These are phyloP conservation scores for Schoenoplectus triqueter DNA, from an alignment of 202 grass and related monocot species.

Conservation along the genomic window DNA sequence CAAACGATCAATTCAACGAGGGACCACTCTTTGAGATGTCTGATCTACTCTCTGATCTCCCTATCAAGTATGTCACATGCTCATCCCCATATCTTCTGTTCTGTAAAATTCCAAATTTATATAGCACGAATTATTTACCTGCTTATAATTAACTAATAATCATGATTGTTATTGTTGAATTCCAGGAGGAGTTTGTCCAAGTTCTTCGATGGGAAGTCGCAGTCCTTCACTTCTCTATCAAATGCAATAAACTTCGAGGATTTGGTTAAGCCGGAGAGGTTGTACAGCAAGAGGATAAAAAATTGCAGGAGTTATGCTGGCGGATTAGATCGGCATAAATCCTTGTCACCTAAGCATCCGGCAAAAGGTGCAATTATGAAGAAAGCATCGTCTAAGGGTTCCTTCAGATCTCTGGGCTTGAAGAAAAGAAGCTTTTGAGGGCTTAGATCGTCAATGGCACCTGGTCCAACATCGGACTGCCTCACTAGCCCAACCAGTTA, in stretches of 20 bases:
- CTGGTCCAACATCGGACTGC: slow-evolving; percentile 17
- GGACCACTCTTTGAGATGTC: slow-evolving; percentile 69
- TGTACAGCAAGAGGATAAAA: slow-evolving; percentile 52
- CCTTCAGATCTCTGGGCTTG: slow-evolving; percentile 25
- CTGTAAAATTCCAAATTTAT: not conserved
- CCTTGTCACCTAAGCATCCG: slow-evolving; percentile 41
- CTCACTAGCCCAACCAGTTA: slow-evolving; percentile 51
- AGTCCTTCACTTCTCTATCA: slow-evolving; percentile 72
- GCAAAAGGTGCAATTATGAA: slow-evolving; percentile 33
- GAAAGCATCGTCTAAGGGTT: not conserved
- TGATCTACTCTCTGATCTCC: slow-evolving; percentile 74
- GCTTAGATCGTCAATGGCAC: slow-evolving; percentile 22
- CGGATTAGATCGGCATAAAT: slow-evolving; percentile 42
- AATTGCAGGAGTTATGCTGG: slow-evolving; percentile 61
- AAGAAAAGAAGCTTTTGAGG: slow-evolving; percentile 39
- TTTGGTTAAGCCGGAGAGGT: slow-evolving; percentile 63
- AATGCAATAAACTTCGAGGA: slow-evolving; percentile 56
- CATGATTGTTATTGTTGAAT: slow-evolving; percentile 28
- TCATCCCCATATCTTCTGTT: not conserved
- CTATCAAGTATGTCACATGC: slow-evolving; percentile 64
- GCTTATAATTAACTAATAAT: not conserved
- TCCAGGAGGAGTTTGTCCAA: slow-evolving; percentile 60
- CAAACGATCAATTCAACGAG: slow-evolving; percentile 16
- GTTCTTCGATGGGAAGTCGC: slow-evolving; percentile 80
- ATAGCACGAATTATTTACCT: not conserved